These are phyloP conservation scores for Saprolegnia diclina DNA, from an alignment of 352 stramenopile genomes.

Conservation along the genomic window DNA sequence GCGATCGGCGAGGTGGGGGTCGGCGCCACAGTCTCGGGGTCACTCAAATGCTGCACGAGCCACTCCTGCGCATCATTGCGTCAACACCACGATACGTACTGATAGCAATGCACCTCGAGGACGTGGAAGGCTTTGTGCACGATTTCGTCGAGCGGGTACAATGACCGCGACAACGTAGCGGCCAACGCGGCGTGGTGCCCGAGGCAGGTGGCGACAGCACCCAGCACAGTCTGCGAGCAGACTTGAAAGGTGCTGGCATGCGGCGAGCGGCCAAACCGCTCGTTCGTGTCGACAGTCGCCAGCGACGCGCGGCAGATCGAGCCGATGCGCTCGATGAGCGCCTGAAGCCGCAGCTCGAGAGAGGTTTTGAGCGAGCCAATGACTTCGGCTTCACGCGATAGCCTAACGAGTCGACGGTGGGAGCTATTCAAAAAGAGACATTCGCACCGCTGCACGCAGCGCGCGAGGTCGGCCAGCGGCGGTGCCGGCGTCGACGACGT, in stretches of 20 bases:
- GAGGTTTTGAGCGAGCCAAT: conserved; percentile 68
- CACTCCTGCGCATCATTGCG: neutral
- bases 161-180: conserved; percentile 60
- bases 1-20: conserved; percentile 24
- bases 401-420: conserved; percentile 33
- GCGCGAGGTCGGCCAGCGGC: neutral
- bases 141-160: conserved; percentile 63
- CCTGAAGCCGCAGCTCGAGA: conserved; percentile 56
- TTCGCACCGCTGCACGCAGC: neutral
- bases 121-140: conserved; percentile 56
- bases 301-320: conserved; percentile 65
- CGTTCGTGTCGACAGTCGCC: conserved; percentile 55
- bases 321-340: conserved; percentile 54
- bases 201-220: conserved; percentile 55
- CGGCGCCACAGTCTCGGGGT: conserved; percentile 30
- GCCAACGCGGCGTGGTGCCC: conserved; percentile 64
- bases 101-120: conserved; percentile 40
- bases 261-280: conserved; percentile 59
- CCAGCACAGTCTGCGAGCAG: conserved; percentile 58
- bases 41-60: conserved; percentile 63
- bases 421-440: conserved; percentile 9
- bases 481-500: no score
- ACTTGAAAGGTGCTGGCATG: conserved; percentile 61
- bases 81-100: no score
- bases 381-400: conserved; percentile 69